A percentile compares a stretch with the other conserved stretches of the same genome.
Conservation (phyloP, 345 rosid genomes). For the Adansonia digitata region DNA sequence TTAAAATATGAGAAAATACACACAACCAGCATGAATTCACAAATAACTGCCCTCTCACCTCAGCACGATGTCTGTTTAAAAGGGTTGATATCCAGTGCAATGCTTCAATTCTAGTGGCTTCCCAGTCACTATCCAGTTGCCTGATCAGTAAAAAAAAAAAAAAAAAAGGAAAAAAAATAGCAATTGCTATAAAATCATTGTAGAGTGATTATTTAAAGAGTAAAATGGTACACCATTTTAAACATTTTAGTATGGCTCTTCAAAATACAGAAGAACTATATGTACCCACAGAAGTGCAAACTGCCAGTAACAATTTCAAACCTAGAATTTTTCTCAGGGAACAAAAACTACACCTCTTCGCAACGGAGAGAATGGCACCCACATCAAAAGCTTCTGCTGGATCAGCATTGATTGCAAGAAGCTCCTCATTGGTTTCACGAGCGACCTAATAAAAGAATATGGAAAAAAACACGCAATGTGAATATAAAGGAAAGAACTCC, state of each 20-base stretch:
- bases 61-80: constrained; percentile 76
- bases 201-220: constrained; percentile 3
- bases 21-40: constrained; percentile 9
- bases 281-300: constrained; percentile 10
- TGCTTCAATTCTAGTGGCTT: constrained; percentile 92
- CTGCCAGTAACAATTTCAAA: constrained; percentile 17
- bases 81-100: constrained; percentile 95
- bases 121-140: constrained; percentile 70
- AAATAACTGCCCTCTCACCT: constrained; percentile 43
- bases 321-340: constrained; percentile 9
- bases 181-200: constrained; percentile 18
- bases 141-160: constrained; percentile 41
- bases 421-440: constrained; percentile 98
- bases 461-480: background rate
- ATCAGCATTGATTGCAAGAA: constrained; percentile 73
- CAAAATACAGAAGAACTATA: constrained; percentile 13
- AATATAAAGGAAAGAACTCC: constrained; percentile 10
- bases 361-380: constrained; percentile 78
- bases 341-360: constrained; percentile 64
- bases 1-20: background rate
- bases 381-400: constrained; percentile 89
- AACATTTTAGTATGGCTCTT: constrained; percentile 17
- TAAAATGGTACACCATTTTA: background rate
- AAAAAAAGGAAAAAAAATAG: no score
- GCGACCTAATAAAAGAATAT: constrained; percentile 57